phyloP scores from a whole-genome alignment of 306 rosid genomes.

The Phaseolus lunatus region DNA sequence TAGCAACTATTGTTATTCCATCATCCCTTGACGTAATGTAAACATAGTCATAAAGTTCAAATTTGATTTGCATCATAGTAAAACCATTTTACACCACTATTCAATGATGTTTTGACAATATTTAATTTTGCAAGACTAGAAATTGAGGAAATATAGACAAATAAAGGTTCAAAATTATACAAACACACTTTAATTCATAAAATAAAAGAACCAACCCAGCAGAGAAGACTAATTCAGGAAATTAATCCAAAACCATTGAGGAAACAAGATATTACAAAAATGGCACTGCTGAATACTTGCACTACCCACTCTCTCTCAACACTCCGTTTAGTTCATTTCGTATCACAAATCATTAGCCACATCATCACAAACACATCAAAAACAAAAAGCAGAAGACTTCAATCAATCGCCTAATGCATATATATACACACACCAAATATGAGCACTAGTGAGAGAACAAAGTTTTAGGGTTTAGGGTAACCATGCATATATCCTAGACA shows the following conservation, averaged over 20 bases:
- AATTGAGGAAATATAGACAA: not conserved
- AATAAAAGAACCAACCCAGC: not conserved
- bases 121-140: not conserved
- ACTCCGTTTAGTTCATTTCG: not conserved
- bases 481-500: not conserved
- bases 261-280: not conserved
- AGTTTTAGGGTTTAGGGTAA: not conserved
- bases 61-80: not conserved
- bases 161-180: not conserved
- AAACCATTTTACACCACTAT: not conserved
- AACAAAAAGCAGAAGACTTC: not conserved
- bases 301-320: not conserved
- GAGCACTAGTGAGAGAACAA: not conserved
- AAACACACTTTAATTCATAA: not conserved
- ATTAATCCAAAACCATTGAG: not conserved
- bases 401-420: not conserved
- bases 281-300: not conserved
- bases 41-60: not conserved
- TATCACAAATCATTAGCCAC: not conserved
- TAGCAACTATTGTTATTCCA: not conserved
- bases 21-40: constrained; percentile 11
- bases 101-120: not conserved
- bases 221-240: not conserved
- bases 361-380: not conserved
- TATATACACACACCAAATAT: not conserved